Conservation (phyloP, 352 stramenopile species). For the Phytophthora cactorum region DNA sequence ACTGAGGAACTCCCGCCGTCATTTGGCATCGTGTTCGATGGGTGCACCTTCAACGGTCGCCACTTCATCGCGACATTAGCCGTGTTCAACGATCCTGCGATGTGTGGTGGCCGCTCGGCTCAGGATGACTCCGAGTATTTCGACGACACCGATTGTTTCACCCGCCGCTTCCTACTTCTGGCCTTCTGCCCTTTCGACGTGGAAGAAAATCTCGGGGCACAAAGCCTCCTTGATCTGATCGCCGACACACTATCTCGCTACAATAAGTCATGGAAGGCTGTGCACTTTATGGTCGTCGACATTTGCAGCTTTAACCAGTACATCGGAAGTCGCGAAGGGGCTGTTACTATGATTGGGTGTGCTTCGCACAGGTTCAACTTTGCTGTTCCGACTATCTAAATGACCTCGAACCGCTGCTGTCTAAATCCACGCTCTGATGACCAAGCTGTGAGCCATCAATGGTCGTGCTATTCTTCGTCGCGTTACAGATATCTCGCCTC, state of each 20-base stretch:
- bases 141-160: conserved; percentile 25
- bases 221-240: too few relatives aligned
- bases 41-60: too few relatives aligned
- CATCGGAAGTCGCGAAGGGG: conserved; percentile 20
- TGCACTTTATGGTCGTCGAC: not conserved
- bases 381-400: conserved; percentile 14
- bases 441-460: not conserved
- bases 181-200: not conserved
- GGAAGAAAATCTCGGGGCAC: too few relatives aligned
- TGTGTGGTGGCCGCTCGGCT: too few relatives aligned
- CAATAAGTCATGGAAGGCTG: not conserved
- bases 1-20: too few relatives aligned
- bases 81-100: too few relatives aligned
- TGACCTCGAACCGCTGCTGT: conserved; percentile 2
- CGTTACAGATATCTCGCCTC: not conserved
- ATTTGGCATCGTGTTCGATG: too few relatives aligned
- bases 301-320: conserved; percentile 16
- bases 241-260: not conserved
- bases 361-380: conserved; percentile 4
- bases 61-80: too few relatives aligned
- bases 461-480: not conserved
- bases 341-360: not conserved
- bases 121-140: conserved; percentile 6
- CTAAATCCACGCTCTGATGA: not conserved
- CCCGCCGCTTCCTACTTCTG: conserved; percentile 14